These are phyloP conservation scores for Nyssa sinensis DNA, from an alignment of 148 eudicot species.

Conservation along the genomic window DNA sequence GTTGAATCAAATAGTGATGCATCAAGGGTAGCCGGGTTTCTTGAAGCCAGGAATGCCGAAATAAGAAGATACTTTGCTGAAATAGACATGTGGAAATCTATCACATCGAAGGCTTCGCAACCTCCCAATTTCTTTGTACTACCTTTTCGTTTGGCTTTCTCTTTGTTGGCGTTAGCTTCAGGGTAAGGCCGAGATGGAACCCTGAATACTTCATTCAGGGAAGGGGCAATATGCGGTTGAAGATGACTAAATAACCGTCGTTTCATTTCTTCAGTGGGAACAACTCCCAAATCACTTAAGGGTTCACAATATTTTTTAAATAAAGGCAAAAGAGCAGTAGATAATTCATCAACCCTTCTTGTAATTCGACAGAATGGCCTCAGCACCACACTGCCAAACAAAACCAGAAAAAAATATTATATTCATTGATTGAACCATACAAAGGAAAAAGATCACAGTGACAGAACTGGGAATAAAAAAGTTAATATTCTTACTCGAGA, in stretches of 20 bases:
- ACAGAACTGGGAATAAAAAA: not conserved
- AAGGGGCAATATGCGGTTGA: conserved; percentile 55
- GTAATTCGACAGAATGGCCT: conserved; percentile 78
- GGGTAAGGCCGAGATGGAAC: conserved; percentile 33
- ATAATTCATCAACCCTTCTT: conserved; percentile 67
- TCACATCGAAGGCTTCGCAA: conserved; percentile 46
- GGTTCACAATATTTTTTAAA: conserved; percentile 73
- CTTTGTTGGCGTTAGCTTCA: conserved; percentile 32
- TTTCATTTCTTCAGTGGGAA: conserved; percentile 60
- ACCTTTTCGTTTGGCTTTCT: conserved; percentile 41
- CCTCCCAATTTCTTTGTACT: conserved; percentile 36
- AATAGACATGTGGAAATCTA: conserved; percentile 81
- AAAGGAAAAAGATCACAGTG: conserved; percentile 9
- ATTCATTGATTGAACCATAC: not conserved
- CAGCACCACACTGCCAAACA: conserved; percentile 55
- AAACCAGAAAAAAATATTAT: conserved; percentile 13
- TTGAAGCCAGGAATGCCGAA: conserved; percentile 91
- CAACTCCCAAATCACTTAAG: conserved; percentile 38
- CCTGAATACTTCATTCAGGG: conserved; percentile 59
- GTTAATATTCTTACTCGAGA: conserved; percentile 65
- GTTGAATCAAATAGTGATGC: conserved; percentile 91
- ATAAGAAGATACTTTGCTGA: conserved; percentile 93
- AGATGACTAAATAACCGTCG: conserved; percentile 64
- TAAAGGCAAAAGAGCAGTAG: conserved; percentile 52
- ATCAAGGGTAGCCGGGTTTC: conserved; percentile 98